phyloP scores from a whole-genome alignment of 768 basidiomycete genomes.

The Cubamyces sp. region DNA sequence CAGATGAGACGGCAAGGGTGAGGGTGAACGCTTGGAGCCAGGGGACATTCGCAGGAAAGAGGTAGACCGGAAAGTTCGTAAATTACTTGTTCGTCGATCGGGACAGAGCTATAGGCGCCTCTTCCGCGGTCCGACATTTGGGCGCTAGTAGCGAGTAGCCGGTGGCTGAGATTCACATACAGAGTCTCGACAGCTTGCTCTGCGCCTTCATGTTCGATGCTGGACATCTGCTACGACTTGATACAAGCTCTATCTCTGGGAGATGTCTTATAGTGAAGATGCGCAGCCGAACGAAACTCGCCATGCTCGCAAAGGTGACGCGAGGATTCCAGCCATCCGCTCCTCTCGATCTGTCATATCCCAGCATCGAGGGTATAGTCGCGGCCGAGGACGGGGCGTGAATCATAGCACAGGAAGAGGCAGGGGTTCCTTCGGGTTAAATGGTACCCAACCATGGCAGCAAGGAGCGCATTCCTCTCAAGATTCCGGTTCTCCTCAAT shows the following conservation, averaged over 20 bases:
- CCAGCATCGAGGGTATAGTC: neutral
- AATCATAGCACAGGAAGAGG: neutral
- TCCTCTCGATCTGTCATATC: conserved; percentile 8
- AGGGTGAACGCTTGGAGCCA: conserved; percentile 14
- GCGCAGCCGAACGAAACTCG: conserved; percentile 45
- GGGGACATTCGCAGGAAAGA: conserved; percentile 3
- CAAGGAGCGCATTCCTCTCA: neutral
- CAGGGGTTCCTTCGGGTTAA: neutral
- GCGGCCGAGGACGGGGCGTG: neutral
- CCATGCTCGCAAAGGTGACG: conserved; percentile 38
- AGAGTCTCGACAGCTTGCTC: neutral
- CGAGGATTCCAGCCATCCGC: conserved; percentile 36
- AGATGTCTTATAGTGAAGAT: conserved; percentile 38
- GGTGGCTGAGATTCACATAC: no score
- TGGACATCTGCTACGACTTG: neutral
- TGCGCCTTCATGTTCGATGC: conserved; percentile 6
- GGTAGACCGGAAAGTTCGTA: neutral
- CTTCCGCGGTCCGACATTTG: neutral
- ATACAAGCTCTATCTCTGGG: neutral
- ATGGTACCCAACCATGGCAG: no score
- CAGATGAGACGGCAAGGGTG: conserved; percentile 10
- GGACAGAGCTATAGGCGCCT: neutral
- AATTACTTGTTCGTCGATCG: no score
- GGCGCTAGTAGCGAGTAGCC: neutral
- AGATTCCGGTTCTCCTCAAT: neutral